Conservation (phyloP, 2,329 filamentous ascomycete genomes). For the Hymenoscyphus scutula region DNA sequence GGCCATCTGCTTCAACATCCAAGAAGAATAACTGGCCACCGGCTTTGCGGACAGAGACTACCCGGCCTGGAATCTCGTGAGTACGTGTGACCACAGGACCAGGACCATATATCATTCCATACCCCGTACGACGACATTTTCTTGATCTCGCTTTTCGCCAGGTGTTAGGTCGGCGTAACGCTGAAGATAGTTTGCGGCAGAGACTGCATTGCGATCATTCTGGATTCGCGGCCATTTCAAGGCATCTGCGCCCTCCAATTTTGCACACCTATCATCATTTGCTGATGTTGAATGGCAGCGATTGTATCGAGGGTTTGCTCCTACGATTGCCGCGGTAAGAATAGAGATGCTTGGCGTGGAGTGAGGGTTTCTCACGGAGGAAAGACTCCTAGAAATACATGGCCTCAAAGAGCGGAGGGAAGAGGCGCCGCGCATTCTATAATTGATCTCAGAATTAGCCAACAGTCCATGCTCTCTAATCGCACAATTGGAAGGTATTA, state of each 20-base stretch:
- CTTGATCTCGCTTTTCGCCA: slow-evolving; percentile 26
- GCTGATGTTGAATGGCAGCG: neutral
- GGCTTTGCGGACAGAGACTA: slow-evolving; percentile 58
- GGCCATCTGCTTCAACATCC: slow-evolving; percentile 71
- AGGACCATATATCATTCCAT: slow-evolving; percentile 19
- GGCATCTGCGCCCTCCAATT: slow-evolving; percentile 49
- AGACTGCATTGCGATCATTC: slow-evolving; percentile 37
- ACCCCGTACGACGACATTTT: slow-evolving; percentile 30
- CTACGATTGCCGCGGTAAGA: neutral
- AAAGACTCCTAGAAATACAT: slow-evolving; percentile 52
- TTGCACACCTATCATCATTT: slow-evolving; percentile 25
- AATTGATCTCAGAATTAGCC: slow-evolving; percentile 24
- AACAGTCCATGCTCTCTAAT: neutral
- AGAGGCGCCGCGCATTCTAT: slow-evolving; percentile 45
- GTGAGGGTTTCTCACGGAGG: slow-evolving; percentile 12
- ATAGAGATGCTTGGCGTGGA: slow-evolving; percentile 5
- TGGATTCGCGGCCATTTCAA: slow-evolving; percentile 56
- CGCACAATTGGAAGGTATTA: neutral
- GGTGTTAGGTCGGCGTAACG: slow-evolving; percentile 39
- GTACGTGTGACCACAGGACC: slow-evolving; percentile 13
- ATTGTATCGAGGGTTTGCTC: slow-evolving; percentile 1
- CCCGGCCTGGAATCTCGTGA: slow-evolving; percentile 58
- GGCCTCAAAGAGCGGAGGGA: slow-evolving; percentile 55
- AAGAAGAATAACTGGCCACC: slow-evolving; percentile 82
- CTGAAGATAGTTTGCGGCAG: slow-evolving; percentile 27